Conservation (phyloP, 2,329 filamentous ascomycete species). For the Colletotrichum somersetense region DNA sequence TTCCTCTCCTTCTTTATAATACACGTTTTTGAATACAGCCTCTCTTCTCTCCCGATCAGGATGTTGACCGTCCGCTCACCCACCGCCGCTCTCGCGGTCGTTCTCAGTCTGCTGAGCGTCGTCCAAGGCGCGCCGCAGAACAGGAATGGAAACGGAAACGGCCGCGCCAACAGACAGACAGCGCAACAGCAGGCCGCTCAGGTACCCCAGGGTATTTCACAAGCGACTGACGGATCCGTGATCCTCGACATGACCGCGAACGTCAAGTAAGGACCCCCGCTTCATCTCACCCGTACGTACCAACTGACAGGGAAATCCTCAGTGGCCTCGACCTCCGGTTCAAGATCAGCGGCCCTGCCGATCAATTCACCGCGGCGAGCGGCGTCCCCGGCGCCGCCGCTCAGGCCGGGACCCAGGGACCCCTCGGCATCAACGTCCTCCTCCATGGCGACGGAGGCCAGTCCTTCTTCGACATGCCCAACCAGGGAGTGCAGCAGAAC, state of each 20-base stretch:
- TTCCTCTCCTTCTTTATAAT: not conserved
- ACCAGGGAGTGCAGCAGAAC: constrained; percentile 63
- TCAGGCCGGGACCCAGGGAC: constrained; percentile 47
- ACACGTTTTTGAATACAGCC: constrained; percentile 12
- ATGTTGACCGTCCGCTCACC: constrained; percentile 42
- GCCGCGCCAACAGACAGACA: constrained; percentile 41
- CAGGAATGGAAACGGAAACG: constrained; percentile 33
- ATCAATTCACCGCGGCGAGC: constrained; percentile 63
- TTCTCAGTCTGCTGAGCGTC: constrained; percentile 38
- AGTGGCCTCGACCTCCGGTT: constrained; percentile 67
- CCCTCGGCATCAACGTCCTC: constrained; percentile 67
- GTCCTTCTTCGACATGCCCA: constrained; percentile 70
- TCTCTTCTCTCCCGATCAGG: constrained; percentile 15
- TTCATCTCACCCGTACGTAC: not conserved
- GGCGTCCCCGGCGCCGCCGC: constrained; percentile 54
- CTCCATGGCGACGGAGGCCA: constrained; percentile 72
- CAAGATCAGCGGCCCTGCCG: constrained; percentile 66
- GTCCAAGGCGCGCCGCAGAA: constrained; percentile 40
- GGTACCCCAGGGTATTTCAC: constrained; percentile 53
- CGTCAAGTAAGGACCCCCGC: constrained; percentile 59
- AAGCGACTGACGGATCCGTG: constrained; percentile 65
- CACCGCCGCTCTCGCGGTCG: constrained; percentile 35
- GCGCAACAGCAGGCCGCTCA: constrained; percentile 48
- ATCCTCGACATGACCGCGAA: constrained; percentile 67
- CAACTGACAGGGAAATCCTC: constrained; percentile 31